These are phyloP conservation scores for Solidago caesia DNA, from an alignment of 129 eudicot genomes.

Conservation along the genomic window DNA sequence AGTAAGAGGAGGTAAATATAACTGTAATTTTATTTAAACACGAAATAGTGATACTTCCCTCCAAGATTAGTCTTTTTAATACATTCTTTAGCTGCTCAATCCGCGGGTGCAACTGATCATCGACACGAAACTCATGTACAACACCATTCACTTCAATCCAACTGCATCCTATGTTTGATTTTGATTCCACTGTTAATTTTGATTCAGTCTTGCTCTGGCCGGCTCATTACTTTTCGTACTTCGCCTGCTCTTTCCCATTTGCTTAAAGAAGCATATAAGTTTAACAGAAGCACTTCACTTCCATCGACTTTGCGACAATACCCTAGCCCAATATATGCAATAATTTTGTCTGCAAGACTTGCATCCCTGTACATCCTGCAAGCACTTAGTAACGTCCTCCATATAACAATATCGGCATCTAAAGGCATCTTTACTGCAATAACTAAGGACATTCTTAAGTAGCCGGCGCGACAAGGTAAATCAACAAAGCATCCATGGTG, in stretches of 20 bases:
- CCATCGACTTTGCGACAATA: slow-evolving; percentile 30
- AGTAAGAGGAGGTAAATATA: neutral
- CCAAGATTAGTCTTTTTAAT: slow-evolving; percentile 34
- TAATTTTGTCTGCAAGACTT: slow-evolving; percentile 51
- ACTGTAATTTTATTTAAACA: neutral
- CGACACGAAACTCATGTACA: slow-evolving; percentile 76
- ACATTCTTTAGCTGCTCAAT: slow-evolving; percentile 46
- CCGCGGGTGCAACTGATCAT: slow-evolving; percentile 61
- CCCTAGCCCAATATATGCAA: slow-evolving; percentile 41
- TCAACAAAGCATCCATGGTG: slow-evolving; percentile 87
- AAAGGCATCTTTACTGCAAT: slow-evolving; percentile 66
- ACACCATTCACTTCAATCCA: slow-evolving; percentile 83
- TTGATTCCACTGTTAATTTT: neutral
- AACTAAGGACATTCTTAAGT: slow-evolving; percentile 55
- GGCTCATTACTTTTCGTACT: slow-evolving; percentile 53
- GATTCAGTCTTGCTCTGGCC: slow-evolving; percentile 25
- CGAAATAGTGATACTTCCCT: slow-evolving; percentile 19
- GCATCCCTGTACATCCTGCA: slow-evolving; percentile 64
- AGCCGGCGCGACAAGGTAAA: slow-evolving; percentile 78
- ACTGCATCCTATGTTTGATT: slow-evolving; percentile 62
- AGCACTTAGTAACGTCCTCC: slow-evolving; percentile 83
- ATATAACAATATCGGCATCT: slow-evolving; percentile 56
- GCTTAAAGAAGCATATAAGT: slow-evolving; percentile 70
- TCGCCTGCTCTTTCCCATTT: slow-evolving; percentile 66
- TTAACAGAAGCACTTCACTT: slow-evolving; percentile 61